phyloP scores from a whole-genome alignment of 352 stramenopile species.

The Phytophthora fragariaefolia region DNA sequence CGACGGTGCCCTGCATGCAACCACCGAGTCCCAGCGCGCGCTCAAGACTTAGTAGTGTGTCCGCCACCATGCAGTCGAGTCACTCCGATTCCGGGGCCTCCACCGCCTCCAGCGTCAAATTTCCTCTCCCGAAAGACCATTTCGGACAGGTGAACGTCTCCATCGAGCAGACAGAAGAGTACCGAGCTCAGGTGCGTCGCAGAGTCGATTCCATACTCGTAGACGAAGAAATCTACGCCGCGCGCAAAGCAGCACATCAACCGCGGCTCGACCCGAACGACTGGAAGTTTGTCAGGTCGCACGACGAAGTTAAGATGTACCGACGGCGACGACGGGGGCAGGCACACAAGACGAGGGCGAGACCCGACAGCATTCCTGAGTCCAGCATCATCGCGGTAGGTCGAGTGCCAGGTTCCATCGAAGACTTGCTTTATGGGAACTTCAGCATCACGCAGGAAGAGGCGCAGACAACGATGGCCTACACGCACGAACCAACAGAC shows the following conservation, averaged over 20 bases:
- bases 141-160: slow-evolving; percentile 43
- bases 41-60: slow-evolving; percentile 10
- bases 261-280: slow-evolving; percentile 31
- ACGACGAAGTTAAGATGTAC: slow-evolving; percentile 47
- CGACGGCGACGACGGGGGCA: slow-evolving; percentile 25
- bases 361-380: slow-evolving; percentile 9
- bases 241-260: slow-evolving; percentile 14
- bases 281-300: slow-evolving; percentile 47
- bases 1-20: slow-evolving; percentile 10
- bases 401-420: slow-evolving; percentile 51
- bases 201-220: slow-evolving; percentile 36
- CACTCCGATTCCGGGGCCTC: slow-evolving; percentile 25
- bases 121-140: slow-evolving; percentile 42
- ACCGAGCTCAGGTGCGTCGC: slow-evolving; percentile 39
- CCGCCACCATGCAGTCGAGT: slow-evolving; percentile 30
- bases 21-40: neutral
- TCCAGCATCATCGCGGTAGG: slow-evolving; percentile 52
- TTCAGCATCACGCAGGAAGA: slow-evolving; percentile 51
- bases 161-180: slow-evolving; percentile 40
- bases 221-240: slow-evolving; percentile 32
- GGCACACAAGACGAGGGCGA: slow-evolving; percentile 4
- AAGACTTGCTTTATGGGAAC: slow-evolving; percentile 58
- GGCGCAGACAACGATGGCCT: slow-evolving; percentile 47
- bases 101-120: slow-evolving; percentile 26
- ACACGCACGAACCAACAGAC: slow-evolving; percentile 43